A percentile compares a stretch with the other conserved stretches of the same genome.
Conservation (phyloP, 164 flowering plant genomes). For the Sedum album region DNA sequence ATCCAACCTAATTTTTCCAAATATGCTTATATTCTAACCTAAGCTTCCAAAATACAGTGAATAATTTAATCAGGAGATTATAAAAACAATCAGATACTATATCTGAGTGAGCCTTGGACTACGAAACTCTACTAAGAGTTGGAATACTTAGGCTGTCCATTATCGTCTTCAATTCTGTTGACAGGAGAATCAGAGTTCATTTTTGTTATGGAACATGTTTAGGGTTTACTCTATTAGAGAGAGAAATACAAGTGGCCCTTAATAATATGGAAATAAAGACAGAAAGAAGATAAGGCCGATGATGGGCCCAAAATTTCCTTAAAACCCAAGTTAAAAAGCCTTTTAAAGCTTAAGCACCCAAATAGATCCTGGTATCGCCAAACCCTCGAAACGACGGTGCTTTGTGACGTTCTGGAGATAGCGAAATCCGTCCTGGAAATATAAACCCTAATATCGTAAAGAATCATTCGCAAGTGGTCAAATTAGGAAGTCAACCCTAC, state of each 20-base stretch:
- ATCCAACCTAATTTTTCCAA: constrained; percentile 4
- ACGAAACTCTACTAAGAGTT: not conserved
- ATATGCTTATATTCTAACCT: constrained; percentile 2
- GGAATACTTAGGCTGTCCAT: not conserved
- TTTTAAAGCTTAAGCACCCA: too few relatives aligned
- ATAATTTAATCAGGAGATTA: not conserved
- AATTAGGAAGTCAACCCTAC: too few relatives aligned
- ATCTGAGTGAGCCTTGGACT: not conserved
- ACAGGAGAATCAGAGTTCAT: not conserved
- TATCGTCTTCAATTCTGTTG: not conserved
- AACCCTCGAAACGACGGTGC: too few relatives aligned
- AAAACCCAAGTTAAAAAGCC: too few relatives aligned
- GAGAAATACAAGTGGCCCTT: not conserved
- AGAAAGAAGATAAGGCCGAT: too few relatives aligned
- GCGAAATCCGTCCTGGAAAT: too few relatives aligned
- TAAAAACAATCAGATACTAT: not conserved
- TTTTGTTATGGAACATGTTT: not conserved
- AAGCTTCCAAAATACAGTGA: constrained; percentile 1
- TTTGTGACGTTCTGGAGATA: too few relatives aligned
- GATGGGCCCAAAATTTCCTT: too few relatives aligned
- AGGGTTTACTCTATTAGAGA: not conserved
- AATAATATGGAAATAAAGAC: too few relatives aligned
- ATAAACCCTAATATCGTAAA: not conserved
- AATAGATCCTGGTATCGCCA: too few relatives aligned
- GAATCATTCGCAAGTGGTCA: too few relatives aligned